Base-by-base conservation (phyloP, 75 land plant species). In the Azolla pinnata region DNA sequence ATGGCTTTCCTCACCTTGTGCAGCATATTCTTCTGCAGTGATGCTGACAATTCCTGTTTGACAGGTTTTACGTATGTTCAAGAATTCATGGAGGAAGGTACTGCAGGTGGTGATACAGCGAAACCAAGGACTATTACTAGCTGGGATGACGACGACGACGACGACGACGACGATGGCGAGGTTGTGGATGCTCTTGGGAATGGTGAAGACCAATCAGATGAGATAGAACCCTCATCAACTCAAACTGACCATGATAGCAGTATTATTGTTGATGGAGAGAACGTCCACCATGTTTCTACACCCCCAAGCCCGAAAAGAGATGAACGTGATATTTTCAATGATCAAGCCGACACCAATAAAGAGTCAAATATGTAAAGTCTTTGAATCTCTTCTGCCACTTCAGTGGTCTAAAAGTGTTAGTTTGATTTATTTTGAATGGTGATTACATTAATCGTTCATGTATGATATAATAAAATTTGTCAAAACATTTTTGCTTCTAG, bases 21-120 rank as follows among this genome's bases (percentile, higher is more conserved):
- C 42, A 42, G 31, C 14, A 31, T 29, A 16, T 9, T 28, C 1
- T 3, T 28, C 29, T 47, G 10, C 21, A 19, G 60, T 27, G 28
- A 48, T 40, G 35, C n/a, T 18, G 21, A 44, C 30, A 19, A 23
- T 34, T 33, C 16, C 55, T 35, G 12, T 56, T 63, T 42, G 35
- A 10, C 81, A 88, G 93, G 90, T n/a, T 79, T 75, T 57, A 23
- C 59, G n/a, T 49, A 72, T 49, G 74, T 66, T 27, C 82, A 80
- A 44, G 83, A 82, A 25, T 59, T 70, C 24, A 73, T 71, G 21
- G 57, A 75, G 42, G 90, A 79, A 57, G 72, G 40, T 29, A 67
- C 75, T 71, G 73, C 57, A 33, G 50, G 45, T 24, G 54, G 34
- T 58, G 45, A 35, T 44, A 50, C 83, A 51, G 52, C 70, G 52